Base-by-base conservation (phyloP, 768 basidiomycete genomes). In the Suillus bovinus region DNA sequence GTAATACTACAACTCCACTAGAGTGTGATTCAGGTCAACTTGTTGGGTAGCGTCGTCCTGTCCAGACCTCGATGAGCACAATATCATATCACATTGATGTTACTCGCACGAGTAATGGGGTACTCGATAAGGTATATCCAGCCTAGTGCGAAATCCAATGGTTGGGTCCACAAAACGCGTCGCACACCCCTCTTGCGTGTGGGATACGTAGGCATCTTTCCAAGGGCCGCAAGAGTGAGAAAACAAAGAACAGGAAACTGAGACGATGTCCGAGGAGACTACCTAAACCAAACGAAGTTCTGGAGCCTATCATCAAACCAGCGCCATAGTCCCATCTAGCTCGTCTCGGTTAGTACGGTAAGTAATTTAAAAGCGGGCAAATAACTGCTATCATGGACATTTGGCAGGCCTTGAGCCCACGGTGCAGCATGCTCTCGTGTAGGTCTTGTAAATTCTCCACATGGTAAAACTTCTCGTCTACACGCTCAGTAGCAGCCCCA, bases 121-220 rank as follows among this genome's bases (percentile, higher is more conserved):
- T 88, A 79, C 82, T 86, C 85, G 57, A 84, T 66, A 36, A 87
- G 74, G 65, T 89, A 88, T 71, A 87, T 88, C 87, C 20, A 88
- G 72, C 59, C 61, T 59, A 66, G 65, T 14, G 85, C 87, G 70
- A 88, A 89, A 31, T n/a, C 88, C 87, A 39, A 88, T 78, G 31
- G 88, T 86, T 41, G 87, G 87, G 69, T 89, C 88, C 44, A 84
- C 84, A 67, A 88, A 89, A 58, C 88, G 83, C 2, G 86, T 83
- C 0, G 86, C 86, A 66, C 88, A 88, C 6, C 87, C 63, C 83
- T 84, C 70, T 87, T 87, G 73, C 86, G 84, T 11, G 85, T 85
- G 44, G 84, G 70, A 64, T 79, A 78, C 24, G 76, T 70, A 47
- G 71, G 59, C 74, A 77, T 77, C 67, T 77, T 77, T 27, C 75